Evolutionary conservation across 257 asterid genomes (phyloP).

Genomic region (Fraxinus americana): DNA sequence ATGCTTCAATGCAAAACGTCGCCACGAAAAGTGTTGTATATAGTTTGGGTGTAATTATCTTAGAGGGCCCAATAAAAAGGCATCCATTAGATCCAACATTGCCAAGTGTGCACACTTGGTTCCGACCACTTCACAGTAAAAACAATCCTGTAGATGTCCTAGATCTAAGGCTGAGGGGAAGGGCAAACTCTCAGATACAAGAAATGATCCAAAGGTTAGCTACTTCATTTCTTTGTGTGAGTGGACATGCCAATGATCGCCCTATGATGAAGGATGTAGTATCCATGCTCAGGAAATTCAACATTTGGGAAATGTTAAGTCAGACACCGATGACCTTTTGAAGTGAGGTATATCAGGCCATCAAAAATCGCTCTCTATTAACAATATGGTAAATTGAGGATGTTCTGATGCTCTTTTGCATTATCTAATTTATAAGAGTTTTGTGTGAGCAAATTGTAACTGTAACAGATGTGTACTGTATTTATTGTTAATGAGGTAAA

Average conservation of each 20-base stretch:
- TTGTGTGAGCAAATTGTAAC: slow-evolving; percentile 21
- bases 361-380: slow-evolving; percentile 27
- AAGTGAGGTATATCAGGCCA: too few relatives aligned
- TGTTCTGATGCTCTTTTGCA: slow-evolving; percentile 81
- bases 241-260: slow-evolving; percentile 66
- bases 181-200: slow-evolving; percentile 89
- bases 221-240: slow-evolving; percentile 80
- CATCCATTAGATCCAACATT: slow-evolving; percentile 85
- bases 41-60: slow-evolving; percentile 74
- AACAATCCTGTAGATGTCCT: slow-evolving; percentile 62
- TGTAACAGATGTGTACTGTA: slow-evolving; percentile 26
- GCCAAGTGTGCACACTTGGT: slow-evolving; percentile 25
- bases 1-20: slow-evolving; percentile 68
- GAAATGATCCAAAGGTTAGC: slow-evolving; percentile 91
- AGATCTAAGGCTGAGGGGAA: slow-evolving; percentile 88
- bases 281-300: slow-evolving; percentile 89
- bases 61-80: slow-evolving; percentile 89
- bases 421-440: slow-evolving; percentile 45
- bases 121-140: slow-evolving; percentile 61
- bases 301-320: slow-evolving; percentile 48
- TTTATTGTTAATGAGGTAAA: slow-evolving; percentile 26
- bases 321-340: slow-evolving; percentile 23
- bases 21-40: slow-evolving; percentile 86
- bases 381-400: slow-evolving; percentile 52
- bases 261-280: slow-evolving; percentile 60